These are phyloP conservation scores for Quercus lobata DNA, from an alignment of 331 rosid genomes.

Conservation along the genomic window DNA sequence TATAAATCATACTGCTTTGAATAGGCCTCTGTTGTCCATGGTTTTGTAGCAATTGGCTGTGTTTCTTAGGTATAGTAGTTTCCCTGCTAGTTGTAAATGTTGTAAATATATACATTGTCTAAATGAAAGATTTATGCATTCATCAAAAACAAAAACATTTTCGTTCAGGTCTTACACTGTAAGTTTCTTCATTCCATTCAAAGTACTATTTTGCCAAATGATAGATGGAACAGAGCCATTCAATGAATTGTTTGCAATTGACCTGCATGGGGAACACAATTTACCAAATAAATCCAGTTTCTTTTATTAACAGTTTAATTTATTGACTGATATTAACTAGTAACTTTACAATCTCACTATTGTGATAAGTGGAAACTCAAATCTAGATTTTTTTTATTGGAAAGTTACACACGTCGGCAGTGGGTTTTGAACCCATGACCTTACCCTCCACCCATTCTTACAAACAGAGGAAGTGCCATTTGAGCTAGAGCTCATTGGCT, in stretches of 20 bases:
- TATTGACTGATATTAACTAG: neutral
- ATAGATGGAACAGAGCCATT: conserved; percentile 56
- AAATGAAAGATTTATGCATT: too few species aligned
- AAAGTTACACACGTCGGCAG: too few species aligned
- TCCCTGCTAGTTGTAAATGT: too few species aligned
- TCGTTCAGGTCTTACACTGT: conserved; percentile 53
- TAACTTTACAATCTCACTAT: neutral
- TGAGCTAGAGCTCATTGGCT: neutral
- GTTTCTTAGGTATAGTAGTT: too few species aligned
- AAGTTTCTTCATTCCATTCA: conserved; percentile 33
- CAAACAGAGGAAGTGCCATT: too few species aligned
- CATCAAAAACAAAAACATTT: conserved; percentile 1
- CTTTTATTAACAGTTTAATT: neutral
- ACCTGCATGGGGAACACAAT: conserved; percentile 55
- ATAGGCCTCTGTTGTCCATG: too few species aligned
- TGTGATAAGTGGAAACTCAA: neutral
- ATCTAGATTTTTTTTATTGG: neutral
- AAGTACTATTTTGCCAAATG: conserved; percentile 61
- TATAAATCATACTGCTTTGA: too few species aligned
- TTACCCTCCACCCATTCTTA: too few species aligned
- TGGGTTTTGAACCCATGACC: too few species aligned
- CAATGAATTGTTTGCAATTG: conserved; percentile 74
- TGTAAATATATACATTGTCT: too few species aligned
- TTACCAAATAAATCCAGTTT: conserved; percentile 11
- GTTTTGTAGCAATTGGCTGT: too few species aligned